These are phyloP conservation scores for Copromyces sp. DNA, from an alignment of 495 filamentous ascomycete genomes.

Conservation along the genomic window DNA sequence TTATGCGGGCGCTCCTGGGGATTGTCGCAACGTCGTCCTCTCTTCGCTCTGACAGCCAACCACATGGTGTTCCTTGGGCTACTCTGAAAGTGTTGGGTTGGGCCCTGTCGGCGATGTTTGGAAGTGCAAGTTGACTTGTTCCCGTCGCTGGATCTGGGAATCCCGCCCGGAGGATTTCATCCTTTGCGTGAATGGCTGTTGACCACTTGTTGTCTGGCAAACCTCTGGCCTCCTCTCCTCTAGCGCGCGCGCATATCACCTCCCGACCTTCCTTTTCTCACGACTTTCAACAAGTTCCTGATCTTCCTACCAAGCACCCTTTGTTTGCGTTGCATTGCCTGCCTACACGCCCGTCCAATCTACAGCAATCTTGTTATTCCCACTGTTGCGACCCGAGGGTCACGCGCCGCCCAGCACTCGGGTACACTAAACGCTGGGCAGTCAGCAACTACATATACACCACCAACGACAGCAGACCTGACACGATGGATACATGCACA, in stretches of 20 bases:
- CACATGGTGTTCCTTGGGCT: not conserved
- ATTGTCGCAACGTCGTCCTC: not conserved
- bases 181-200: not conserved
- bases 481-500: not conserved
- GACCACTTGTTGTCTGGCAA: not conserved
- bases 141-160: not conserved
- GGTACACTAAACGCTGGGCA: not conserved
- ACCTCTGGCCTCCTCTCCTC: not conserved
- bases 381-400: not conserved
- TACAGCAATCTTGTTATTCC: not conserved
- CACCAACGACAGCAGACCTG: not conserved
- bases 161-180: not conserved
- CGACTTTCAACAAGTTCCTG: not conserved
- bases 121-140: not conserved
- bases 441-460: not conserved
- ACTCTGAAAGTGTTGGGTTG: not conserved
- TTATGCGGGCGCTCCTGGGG: not conserved
- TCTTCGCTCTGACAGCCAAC: not conserved
- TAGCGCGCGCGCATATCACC: not conserved
- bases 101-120: not conserved
- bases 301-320: not conserved
- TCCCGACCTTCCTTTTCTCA: not conserved
- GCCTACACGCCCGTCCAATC: not conserved
- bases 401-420: not conserved
- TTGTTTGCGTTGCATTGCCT: not conserved